Evolutionary conservation across 2,329 filamentous ascomycete species (phyloP).

Genomic region (Passalora sequoiae): DNA sequence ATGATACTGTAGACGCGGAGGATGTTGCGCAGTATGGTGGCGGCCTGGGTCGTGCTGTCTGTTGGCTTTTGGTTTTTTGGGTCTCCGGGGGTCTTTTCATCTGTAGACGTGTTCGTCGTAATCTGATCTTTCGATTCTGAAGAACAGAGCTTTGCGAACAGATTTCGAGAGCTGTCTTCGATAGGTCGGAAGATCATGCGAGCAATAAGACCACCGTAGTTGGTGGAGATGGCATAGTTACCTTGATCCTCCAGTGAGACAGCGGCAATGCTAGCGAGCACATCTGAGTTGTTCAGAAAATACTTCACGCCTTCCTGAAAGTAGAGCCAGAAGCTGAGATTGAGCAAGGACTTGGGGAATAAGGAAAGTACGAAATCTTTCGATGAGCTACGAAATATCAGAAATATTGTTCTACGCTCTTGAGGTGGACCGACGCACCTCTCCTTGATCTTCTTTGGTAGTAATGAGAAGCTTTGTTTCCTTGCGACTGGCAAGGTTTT

Average conservation of each 20-base stretch:
- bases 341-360: conserved; percentile 66
- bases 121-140: conserved; percentile 36
- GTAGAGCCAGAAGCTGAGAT: conserved; percentile 75
- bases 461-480: conserved; percentile 62
- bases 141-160: conserved; percentile 76
- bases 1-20: conserved; percentile 70
- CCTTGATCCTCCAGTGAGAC: conserved; percentile 78
- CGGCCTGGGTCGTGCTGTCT: conserved; percentile 35
- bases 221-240: conserved; percentile 86
- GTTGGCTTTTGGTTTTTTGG: conserved; percentile 6
- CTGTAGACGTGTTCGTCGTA: conserved; percentile 28
- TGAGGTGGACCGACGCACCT: conserved; percentile 36
- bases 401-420: conserved; percentile 19
- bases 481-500: conserved; percentile 55
- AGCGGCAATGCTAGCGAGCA: conserved; percentile 74
- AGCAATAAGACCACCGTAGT: conserved; percentile 82
- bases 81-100: conserved; percentile 4
- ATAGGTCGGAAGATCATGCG: conserved; percentile 89
- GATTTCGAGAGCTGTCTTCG: conserved; percentile 84
- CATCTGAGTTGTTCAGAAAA: conserved; percentile 88
- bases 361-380: conserved; percentile 50
- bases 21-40: conserved; percentile 56
- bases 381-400: conserved; percentile 25
- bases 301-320: conserved; percentile 88
- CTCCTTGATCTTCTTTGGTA: conserved; percentile 44